These are phyloP conservation scores for Neopestalotiopsis clavispora DNA, from an alignment of 2,329 filamentous ascomycete species.

Conservation along the genomic window DNA sequence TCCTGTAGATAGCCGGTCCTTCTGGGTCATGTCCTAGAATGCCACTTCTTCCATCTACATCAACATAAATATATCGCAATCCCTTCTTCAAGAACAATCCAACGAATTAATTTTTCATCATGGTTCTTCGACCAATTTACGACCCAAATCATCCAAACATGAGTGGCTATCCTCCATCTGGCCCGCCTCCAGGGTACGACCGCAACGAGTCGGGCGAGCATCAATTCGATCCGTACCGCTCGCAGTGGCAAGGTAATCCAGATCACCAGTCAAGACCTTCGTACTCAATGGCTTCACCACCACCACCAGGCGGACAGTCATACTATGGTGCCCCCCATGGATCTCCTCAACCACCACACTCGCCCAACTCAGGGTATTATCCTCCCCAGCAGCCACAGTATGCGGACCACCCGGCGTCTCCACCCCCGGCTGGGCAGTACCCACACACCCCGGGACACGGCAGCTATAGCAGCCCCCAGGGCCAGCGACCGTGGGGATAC, in stretches of 20 bases:
- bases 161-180: constrained; percentile 1
- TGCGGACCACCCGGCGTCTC: neutral
- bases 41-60: neutral
- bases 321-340: neutral
- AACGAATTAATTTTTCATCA: neutral
- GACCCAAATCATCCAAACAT: neutral
- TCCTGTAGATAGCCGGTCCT: neutral
- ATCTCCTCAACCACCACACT: neutral
- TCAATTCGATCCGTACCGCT: neutral
- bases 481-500: neutral
- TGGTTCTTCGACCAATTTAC: constrained; percentile 7
- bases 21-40: neutral
- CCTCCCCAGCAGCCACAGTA: constrained; percentile 16
- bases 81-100: neutral
- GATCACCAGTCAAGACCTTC: neutral
- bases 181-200: neutral
- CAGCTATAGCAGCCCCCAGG: neutral
- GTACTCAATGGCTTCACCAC: constrained; percentile 1
- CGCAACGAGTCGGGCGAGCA: constrained; percentile 6
- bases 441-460: constrained; percentile 7
- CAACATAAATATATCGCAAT: neutral
- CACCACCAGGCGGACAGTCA: neutral
- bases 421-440: constrained; percentile 15
- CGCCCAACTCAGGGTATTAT: neutral
- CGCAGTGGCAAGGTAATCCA: neutral